phyloP scores from a whole-genome alignment of 192 early-diverging fungal genomes.

The Lobosporangium transversale region DNA sequence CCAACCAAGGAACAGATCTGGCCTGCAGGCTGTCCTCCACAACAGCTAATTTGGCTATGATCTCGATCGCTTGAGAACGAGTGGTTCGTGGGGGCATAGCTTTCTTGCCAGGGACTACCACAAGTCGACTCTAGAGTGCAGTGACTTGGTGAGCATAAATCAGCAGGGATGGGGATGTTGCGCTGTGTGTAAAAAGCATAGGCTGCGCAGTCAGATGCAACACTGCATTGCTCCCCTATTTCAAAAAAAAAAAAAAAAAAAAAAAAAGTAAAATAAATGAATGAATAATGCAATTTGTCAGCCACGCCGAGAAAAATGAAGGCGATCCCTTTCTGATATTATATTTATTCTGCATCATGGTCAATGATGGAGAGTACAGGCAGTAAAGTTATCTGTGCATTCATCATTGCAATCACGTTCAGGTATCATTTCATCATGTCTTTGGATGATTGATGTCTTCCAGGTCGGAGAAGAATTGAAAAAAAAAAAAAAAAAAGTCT shows the following conservation, averaged over 20 bases:
- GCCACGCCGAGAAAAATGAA: not conserved
- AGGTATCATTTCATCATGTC: too few species aligned
- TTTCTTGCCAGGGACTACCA: constrained; percentile 67
- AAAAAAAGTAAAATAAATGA: not conserved
- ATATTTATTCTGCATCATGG: not conserved
- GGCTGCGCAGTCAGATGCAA: constrained; percentile 62
- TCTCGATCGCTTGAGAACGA: constrained; percentile 17
- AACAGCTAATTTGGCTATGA: constrained; percentile 57
- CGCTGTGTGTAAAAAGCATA: constrained; percentile 53
- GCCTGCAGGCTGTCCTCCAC: constrained; percentile 56
- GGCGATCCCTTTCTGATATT: constrained; percentile 1
- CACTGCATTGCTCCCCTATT: constrained; percentile 59
- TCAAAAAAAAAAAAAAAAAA: constrained; percentile 9
- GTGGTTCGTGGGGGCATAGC: constrained; percentile 55
- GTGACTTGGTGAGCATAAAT: constrained; percentile 60
- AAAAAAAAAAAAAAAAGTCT: not conserved
- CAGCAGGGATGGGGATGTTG: constrained; percentile 29
- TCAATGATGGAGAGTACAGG: too few species aligned
- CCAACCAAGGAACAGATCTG: constrained; percentile 59
- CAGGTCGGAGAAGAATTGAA: not conserved
- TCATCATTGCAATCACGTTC: not conserved
- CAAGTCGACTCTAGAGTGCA: constrained; percentile 72
- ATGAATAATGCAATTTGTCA: not conserved
- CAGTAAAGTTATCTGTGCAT: too few species aligned
- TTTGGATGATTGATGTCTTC: not conserved